Conservation (phyloP, 148 eudicot species). For the Bassia scoparia region DNA sequence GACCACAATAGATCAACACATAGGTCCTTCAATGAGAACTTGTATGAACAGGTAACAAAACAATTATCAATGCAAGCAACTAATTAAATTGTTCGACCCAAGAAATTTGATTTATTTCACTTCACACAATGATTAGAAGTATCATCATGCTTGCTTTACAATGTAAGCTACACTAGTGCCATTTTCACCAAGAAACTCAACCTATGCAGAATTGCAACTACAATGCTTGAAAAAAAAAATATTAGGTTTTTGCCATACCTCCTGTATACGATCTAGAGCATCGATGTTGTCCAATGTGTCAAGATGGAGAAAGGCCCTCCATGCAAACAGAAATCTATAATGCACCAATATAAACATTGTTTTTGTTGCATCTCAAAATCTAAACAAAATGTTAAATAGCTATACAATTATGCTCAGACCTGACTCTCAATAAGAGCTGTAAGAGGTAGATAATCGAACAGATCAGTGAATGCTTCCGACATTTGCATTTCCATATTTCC, state of each 20-base stretch:
- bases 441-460: conserved; percentile 91
- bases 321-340: conserved; percentile 87
- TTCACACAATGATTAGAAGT: not conserved
- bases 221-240: too few relatives aligned
- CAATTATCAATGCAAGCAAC: not conserved
- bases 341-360: not conserved
- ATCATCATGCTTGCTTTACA: not conserved
- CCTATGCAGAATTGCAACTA: too few relatives aligned
- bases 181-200: not conserved
- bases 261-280: conserved; percentile 92
- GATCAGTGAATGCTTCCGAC: conserved; percentile 96
- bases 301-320: conserved; percentile 97
- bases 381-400: not conserved
- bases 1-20: conserved; percentile 99
- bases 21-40: conserved; percentile 99
- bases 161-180: not conserved
- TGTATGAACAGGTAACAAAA: conserved; percentile 19
- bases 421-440: conserved; percentile 98
- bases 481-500: conserved; percentile 97
- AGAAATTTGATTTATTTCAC: too few relatives aligned
- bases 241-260: conserved; percentile 41
- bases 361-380: not conserved
- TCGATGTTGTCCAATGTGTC: conserved; percentile 90
- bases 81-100: not conserved
- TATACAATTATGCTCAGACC: conserved; percentile 39